Base-by-base conservation (phyloP, 345 rosid genomes). In the Gossypium stocksii region DNA sequence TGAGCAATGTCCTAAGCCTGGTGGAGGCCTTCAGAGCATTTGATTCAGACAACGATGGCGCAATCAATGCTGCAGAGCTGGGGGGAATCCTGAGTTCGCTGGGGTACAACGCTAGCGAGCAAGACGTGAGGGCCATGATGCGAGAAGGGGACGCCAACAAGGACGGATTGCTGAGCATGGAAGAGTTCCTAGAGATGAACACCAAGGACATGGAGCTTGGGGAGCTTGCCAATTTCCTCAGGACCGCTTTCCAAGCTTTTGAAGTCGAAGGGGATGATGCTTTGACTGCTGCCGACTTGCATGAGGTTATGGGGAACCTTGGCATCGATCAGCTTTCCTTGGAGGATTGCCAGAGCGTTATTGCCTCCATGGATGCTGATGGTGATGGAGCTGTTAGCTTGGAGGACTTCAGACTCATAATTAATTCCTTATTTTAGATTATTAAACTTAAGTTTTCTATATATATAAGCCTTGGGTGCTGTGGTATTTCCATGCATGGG, bases 141-240 rank as follows among this genome's bases (percentile, higher is more conserved):
- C 68, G 58, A 41, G 74, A 85, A 77, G 94, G 88, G 0, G 90
- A 90, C 79, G 23, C 43, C 1, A 75, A 84, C 83, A 81, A 72
- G 45, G 89, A 88, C 6, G 89, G 94, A 2, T 41, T 85, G 74
- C 84, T 90, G 46, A 86, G 87, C 85, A 57, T 82, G 5, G 73
- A 78, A 41, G 94, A 90, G 80, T 88, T 90, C 76, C 57, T 88
- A 74, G 90, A 85, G 63, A 83, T 90, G 90, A 88, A 82, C 86
- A 86, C 90, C 10, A 83, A 79, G 79, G 77, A 82, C 15, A 71
- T 86, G 80, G 87, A 83, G 15, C 75, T 85, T 7, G 81, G 86
- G 5, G 82, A 66, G 25, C 85, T 90, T 7, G 77, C 74, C 14
- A 77, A 58, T 58, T 68, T 15, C 11, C 83, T 90, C 2, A 77